Conservation (phyloP, 805 yeast species). For the Suhomyces vadensis region DNA sequence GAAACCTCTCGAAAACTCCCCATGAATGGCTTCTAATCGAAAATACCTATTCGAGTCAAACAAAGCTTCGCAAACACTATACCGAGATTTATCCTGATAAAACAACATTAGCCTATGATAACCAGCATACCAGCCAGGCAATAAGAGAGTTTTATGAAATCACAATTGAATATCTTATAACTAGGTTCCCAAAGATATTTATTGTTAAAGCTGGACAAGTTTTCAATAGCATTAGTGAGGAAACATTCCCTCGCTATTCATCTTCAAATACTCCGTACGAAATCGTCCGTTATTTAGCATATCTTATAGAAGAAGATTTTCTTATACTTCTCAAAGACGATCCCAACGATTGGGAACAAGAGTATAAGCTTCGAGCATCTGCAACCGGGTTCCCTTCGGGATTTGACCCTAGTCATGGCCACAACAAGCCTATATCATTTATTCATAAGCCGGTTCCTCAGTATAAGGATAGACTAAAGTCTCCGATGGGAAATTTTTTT, state of each 20-base stretch:
- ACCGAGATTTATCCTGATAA: slow-evolving; percentile 31
- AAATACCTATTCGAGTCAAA: slow-evolving; percentile 51
- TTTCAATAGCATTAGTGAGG: slow-evolving; percentile 44
- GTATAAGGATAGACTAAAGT: slow-evolving; percentile 53
- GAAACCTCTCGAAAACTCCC: slow-evolving; percentile 32
- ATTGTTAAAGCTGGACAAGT: slow-evolving; percentile 23
- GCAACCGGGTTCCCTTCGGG: slow-evolving; percentile 70
- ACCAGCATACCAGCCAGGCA: slow-evolving; percentile 27
- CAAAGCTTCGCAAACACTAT: slow-evolving; percentile 40
- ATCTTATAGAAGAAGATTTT: slow-evolving; percentile 63
- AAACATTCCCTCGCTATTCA: slow-evolving; percentile 22
- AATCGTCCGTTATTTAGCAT: slow-evolving; percentile 26
- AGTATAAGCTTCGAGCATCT: slow-evolving; percentile 59
- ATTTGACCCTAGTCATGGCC: slow-evolving; percentile 59
- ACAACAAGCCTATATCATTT: slow-evolving; percentile 53
- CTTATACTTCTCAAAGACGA: slow-evolving; percentile 49
- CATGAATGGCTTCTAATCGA: slow-evolving; percentile 65
- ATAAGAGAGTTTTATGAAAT: slow-evolving; percentile 53
- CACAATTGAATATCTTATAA: slow-evolving; percentile 38
- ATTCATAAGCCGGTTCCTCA: slow-evolving; percentile 76
- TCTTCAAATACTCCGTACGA: slow-evolving; percentile 16
- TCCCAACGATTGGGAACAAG: slow-evolving; percentile 48
- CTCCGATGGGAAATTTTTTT: slow-evolving; percentile 70
- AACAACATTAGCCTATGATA: slow-evolving; percentile 29
- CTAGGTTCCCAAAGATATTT: slow-evolving; percentile 58